Conservation (phyloP, 2,329 filamentous ascomycete genomes). For the Xylogone sp. region DNA sequence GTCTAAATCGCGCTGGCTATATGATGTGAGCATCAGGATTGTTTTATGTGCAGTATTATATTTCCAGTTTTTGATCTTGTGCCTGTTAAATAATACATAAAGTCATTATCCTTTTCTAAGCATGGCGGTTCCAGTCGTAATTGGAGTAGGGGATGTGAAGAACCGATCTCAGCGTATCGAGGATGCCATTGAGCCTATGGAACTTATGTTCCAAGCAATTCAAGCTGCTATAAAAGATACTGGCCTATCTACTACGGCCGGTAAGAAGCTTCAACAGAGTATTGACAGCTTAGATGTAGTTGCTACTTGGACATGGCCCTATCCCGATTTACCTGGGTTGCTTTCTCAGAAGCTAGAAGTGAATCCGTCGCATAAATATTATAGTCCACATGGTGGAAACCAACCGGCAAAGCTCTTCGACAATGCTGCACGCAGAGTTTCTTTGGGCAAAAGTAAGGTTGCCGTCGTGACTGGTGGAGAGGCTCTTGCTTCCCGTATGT, state of each 20-base stretch:
- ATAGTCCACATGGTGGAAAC: constrained; percentile 60
- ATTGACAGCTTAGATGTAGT: constrained; percentile 60
- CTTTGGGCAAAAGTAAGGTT: constrained; percentile 48
- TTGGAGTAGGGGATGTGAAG: constrained; percentile 59
- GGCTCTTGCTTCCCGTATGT: constrained; percentile 54
- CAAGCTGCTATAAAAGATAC: constrained; percentile 48
- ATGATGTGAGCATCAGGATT: too few species aligned
- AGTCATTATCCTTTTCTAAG: too few species aligned
- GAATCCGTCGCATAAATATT: constrained; percentile 41
- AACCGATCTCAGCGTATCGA: constrained; percentile 48
- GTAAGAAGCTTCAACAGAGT: constrained; percentile 33
- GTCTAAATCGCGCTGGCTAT: too few species aligned
- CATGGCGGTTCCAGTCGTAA: constrained; percentile 45
- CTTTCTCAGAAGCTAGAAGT: constrained; percentile 47
- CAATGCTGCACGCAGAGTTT: constrained; percentile 55
- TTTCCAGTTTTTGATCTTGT: background rate
- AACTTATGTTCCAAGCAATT: constrained; percentile 56
- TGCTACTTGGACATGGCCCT: constrained; percentile 63
- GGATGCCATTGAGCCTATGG: constrained; percentile 55
- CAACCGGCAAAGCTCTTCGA: constrained; percentile 61
- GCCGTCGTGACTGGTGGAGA: constrained; percentile 62
- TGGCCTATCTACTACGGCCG: constrained; percentile 23
- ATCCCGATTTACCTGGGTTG: constrained; percentile 52
- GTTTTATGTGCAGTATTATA: background rate
- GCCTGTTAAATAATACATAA: too few species aligned